phyloP scores from a whole-genome alignment of 345 rosid species.

The Angophora floribunda region DNA sequence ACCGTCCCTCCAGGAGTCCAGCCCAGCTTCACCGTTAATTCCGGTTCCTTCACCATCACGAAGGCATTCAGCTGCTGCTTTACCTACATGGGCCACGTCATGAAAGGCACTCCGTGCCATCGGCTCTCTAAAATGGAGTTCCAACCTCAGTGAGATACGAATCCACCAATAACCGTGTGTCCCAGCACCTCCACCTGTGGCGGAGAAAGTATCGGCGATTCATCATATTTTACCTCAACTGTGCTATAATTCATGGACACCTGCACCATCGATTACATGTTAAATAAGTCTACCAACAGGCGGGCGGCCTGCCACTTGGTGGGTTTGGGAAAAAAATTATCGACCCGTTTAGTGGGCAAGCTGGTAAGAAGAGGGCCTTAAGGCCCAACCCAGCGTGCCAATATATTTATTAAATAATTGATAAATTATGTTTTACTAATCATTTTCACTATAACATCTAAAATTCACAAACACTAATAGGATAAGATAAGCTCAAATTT shows the following conservation, averaged over 20 bases:
- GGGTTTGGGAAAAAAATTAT: neutral
- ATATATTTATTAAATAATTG: neutral
- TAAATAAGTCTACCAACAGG: neutral
- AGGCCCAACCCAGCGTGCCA: neutral
- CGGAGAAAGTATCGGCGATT: neutral
- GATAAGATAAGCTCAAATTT: neutral
- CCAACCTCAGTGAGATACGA: slow-evolving; percentile 47
- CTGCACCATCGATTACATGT: neutral
- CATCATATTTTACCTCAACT: neutral
- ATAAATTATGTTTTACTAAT: neutral
- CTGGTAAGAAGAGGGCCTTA: neutral
- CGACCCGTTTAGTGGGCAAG: neutral
- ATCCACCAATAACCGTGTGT: slow-evolving; percentile 23
- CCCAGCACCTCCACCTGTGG: slow-evolving; percentile 22
- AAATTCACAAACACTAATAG: neutral
- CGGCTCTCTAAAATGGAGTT: slow-evolving; percentile 35
- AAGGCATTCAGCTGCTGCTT: slow-evolving; percentile 47
- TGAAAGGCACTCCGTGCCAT: slow-evolving; percentile 34
- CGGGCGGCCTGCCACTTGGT: neutral
- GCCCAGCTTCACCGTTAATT: too few species aligned
- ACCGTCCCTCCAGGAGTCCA: neutral
- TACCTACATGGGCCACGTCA: slow-evolving; percentile 33
- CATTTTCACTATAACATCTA: fast-evolving
- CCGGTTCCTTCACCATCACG: slow-evolving; percentile 24
- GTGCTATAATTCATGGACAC: fast-evolving